Evolutionary conservation across 352 stramenopile species (phyloP), one percentile per base, ranked within the genome.

Genomic region (Globisporangium solare): DNA sequence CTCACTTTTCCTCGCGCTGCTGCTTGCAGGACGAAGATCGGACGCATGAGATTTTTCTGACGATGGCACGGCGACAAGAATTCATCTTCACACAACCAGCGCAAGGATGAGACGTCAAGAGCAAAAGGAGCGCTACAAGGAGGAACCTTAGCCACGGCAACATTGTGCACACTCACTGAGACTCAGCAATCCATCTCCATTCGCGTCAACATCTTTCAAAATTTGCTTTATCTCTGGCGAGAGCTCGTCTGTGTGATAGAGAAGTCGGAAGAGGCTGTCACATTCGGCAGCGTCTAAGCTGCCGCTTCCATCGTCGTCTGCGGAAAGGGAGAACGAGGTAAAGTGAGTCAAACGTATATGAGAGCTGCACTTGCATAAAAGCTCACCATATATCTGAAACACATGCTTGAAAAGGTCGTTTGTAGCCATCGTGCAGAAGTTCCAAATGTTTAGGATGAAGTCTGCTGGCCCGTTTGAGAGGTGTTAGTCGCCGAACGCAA

Each of bases 361-460:
- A 11, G 27, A 35, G 7, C 27, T 35, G 27, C 27, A 37, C 5
- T 51, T 21, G 7, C 31, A 40, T 35, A 17, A 6, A 8, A 12
- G 41, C 59, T 21, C 54, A 76, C 71, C 71, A 45, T 82, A 82
- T n/a, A 86, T 66, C 41, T 58, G 56, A 53, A 82, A 86, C 1
- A 86, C 57, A 31, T 76, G 63, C 0, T 52, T 63, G 35, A 72
- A 63, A 21, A 86, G 56, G 24, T 79, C 67, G 47, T 64, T 58
- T 6, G 43, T 11, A 12, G 55, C 60, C 75, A 86, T 86, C 3
- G 73, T 82, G 40, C 76, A 83, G 42, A 83, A 80, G 32, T 79
- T 86, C 76, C 76, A 86, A 2, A 80, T 63, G 49, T 83, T 83
- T 24, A 80, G 37, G 13, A 86, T 49, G 51, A 86, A 83, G 63